A percentile compares a stretch with the other conserved stretches of the same genome.
Evolutionary conservation across 2,329 filamentous ascomycete genomes (phyloP).

Genomic region (Pyrenophora seminiperda): DNA sequence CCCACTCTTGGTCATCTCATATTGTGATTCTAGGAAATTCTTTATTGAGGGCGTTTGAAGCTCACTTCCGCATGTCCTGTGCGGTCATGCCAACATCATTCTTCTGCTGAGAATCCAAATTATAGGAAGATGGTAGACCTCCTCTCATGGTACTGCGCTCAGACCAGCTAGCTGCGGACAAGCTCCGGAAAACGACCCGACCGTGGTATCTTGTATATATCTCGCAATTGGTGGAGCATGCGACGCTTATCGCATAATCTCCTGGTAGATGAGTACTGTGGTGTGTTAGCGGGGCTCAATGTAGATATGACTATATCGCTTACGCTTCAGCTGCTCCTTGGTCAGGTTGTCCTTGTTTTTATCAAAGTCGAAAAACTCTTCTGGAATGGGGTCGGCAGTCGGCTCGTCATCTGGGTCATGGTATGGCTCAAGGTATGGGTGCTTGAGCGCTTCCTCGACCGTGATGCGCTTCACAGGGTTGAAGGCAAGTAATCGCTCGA

Average conservation of each 20-base stretch:
- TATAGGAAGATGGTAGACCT: conserved; percentile 18
- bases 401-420: conserved; percentile 99
- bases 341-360: conserved; percentile 99
- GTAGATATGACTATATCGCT: conserved; percentile 27
- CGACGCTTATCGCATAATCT: conserved; percentile 76
- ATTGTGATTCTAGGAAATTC: conserved; percentile 15
- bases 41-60: conserved; percentile 9
- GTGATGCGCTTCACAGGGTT: conserved; percentile 99
- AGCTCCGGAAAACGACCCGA: conserved; percentile 25
- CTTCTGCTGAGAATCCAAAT: conserved; percentile 19
- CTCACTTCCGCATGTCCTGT: conserved; percentile 3
- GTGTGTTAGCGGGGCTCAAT: conserved; percentile 20
- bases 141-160: conserved; percentile 25
- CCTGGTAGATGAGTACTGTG: conserved; percentile 85
- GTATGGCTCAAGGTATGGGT: conserved; percentile 98
- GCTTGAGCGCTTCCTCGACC: conserved; percentile 94
- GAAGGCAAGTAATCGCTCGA: conserved; percentile 96
- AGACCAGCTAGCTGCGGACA: conserved; percentile 33
- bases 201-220: conserved; percentile 32
- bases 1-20: conserved; percentile 14
- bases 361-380: conserved; percentile 99
- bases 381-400: conserved; percentile 92
- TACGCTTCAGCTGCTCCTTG: conserved; percentile 96
- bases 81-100: conserved; percentile 10
- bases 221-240: conserved; percentile 17